A percentile compares a stretch with the other conserved stretches of the same genome.
phyloP scores from a whole-genome alignment of 352 stramenopile species.

The Globisporangium irregulare region DNA sequence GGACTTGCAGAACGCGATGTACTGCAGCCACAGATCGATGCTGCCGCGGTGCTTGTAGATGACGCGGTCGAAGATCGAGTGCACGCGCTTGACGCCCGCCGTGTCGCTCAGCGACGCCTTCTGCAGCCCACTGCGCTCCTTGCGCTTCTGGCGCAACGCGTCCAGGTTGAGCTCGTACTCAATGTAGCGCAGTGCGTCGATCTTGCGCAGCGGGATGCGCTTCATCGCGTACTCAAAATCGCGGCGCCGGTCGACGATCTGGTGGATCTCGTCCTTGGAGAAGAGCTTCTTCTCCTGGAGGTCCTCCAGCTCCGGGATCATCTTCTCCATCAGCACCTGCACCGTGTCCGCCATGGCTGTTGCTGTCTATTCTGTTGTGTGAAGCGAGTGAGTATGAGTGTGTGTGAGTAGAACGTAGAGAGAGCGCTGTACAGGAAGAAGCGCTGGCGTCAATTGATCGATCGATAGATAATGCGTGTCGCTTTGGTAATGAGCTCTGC shows the following conservation, averaged over 20 bases:
- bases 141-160: conserved; percentile 80
- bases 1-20: conserved; percentile 84
- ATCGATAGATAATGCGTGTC: not conserved
- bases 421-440: not conserved
- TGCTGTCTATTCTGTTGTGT: conserved; percentile 10
- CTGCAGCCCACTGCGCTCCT: conserved; percentile 60
- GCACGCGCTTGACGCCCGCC: conserved; percentile 63
- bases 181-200: conserved; percentile 92
- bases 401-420: not conserved
- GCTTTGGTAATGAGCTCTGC: conserved; percentile 14
- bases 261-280: conserved; percentile 80
- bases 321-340: conserved; percentile 92
- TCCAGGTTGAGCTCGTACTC: conserved; percentile 93
- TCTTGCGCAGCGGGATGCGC: conserved; percentile 85
- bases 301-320: conserved; percentile 93
- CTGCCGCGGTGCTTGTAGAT: conserved; percentile 87
- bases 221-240: conserved; percentile 93
- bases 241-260: conserved; percentile 87
- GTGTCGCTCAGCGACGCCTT: conserved; percentile 78
- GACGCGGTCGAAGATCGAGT: conserved; percentile 86
- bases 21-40: conserved; percentile 90
- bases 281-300: conserved; percentile 88
- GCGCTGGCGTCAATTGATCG: not conserved
- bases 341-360: conserved; percentile 90
- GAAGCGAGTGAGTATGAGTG: not conserved